Conservation (phyloP, 805 yeast genomes). For the Yueomyces sinensis region DNA sequence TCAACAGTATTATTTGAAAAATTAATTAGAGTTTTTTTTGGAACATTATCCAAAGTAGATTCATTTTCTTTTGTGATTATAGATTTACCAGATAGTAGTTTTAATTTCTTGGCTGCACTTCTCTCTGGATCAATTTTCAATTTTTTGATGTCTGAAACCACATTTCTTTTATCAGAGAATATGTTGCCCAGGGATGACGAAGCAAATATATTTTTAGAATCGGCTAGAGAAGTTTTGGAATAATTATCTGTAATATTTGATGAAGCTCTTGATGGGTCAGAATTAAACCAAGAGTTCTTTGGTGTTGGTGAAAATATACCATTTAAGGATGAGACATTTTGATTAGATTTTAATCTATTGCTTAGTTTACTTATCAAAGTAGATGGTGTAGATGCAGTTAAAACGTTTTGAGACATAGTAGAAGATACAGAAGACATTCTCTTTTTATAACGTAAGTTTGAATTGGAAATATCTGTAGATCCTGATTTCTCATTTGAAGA, state of each 20-base stretch:
- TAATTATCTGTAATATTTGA: not conserved
- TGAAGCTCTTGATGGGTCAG: not conserved
- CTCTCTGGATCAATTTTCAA: slow-evolving; percentile 29
- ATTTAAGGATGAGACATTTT: slow-evolving; percentile 16
- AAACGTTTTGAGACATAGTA: slow-evolving; percentile 11
- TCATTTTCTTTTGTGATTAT: slow-evolving; percentile 8
- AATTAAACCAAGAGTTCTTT: slow-evolving; percentile 3
- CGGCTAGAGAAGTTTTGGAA: slow-evolving; percentile 3
- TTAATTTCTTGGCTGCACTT: slow-evolving; percentile 31
- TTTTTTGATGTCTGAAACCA: slow-evolving; percentile 21
- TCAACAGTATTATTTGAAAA: not conserved
- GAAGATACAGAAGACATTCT: slow-evolving; percentile 12
- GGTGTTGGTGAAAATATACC: slow-evolving; percentile 26
- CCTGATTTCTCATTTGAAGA: slow-evolving; percentile 4
- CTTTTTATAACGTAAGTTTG: not conserved
- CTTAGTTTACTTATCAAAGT: slow-evolving; percentile 26
- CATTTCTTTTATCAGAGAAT: slow-evolving; percentile 6
- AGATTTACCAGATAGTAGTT: slow-evolving; percentile 21
- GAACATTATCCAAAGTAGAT: not conserved
- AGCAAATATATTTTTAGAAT: slow-evolving; percentile 3
- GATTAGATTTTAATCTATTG: slow-evolving; percentile 17
- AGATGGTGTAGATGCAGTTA: slow-evolving; percentile 10
- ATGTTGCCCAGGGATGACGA: slow-evolving; percentile 2
- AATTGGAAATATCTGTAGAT: slow-evolving; percentile 12
- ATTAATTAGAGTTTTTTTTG: not conserved